phyloP scores from a whole-genome alignment of 2,329 filamentous ascomycete species.

The Colletotrichum eleusines region DNA sequence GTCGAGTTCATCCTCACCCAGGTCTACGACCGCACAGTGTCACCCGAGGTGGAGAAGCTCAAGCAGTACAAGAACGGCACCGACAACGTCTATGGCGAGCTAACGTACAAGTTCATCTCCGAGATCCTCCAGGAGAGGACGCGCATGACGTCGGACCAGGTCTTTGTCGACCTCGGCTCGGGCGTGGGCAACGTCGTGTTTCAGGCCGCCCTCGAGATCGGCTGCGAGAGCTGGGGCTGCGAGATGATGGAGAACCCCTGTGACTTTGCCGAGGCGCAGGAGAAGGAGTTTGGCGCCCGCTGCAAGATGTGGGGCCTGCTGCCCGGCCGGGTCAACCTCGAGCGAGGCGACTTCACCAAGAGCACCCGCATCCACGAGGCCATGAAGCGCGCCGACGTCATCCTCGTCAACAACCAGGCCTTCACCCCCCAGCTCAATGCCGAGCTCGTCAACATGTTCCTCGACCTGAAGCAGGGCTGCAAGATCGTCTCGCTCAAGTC shows the following conservation, averaged over 20 bases:
- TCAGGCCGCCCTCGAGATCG: slow-evolving; percentile 92
- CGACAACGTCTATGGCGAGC: slow-evolving; percentile 94
- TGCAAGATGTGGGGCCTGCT: slow-evolving; percentile 90
- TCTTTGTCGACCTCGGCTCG: slow-evolving; percentile 95
- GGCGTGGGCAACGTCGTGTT: slow-evolving; percentile 96
- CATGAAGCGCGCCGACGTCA: slow-evolving; percentile 89
- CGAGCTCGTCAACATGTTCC: slow-evolving; percentile 85
- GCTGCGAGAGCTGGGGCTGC: slow-evolving; percentile 95
- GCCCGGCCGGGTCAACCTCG: slow-evolving; percentile 82
- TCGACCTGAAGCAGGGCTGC: slow-evolving; percentile 92
- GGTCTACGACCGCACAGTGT: slow-evolving; percentile 92
- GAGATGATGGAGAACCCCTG: slow-evolving; percentile 96
- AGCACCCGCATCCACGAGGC: slow-evolving; percentile 77
- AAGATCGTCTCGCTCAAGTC: slow-evolving; percentile 92
- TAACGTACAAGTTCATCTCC: slow-evolving; percentile 86
- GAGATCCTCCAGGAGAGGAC: slow-evolving; percentile 83
- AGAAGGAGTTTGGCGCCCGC: slow-evolving; percentile 84
- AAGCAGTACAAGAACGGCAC: slow-evolving; percentile 89
- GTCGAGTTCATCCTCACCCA: slow-evolving; percentile 87
- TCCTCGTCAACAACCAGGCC: slow-evolving; percentile 97
- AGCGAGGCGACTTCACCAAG: slow-evolving; percentile 86
- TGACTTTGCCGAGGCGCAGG: slow-evolving; percentile 82
- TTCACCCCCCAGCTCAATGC: slow-evolving; percentile 92
- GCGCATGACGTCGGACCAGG: slow-evolving; percentile 81
- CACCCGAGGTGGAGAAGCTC: slow-evolving; percentile 85